These are phyloP conservation scores for Byssoonygena ceratinophila DNA, from an alignment of 2,329 filamentous ascomycete species.

Conservation along the genomic window DNA sequence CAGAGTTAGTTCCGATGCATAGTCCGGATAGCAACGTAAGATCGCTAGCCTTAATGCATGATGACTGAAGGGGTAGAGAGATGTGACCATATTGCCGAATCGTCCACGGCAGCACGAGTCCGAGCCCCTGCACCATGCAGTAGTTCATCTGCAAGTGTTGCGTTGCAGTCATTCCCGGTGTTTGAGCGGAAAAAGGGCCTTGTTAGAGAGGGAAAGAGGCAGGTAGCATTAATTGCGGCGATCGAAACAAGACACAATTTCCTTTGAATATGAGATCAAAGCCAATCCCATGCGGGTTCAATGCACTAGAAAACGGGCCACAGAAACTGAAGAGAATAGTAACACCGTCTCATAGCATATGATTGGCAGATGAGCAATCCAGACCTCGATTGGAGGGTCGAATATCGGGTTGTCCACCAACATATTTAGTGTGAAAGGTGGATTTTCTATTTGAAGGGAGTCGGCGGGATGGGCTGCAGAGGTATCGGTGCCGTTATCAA, in stretches of 20 bases:
- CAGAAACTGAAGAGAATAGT: neutral
- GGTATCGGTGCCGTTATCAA: slow-evolving; percentile 1
- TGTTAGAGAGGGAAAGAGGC: neutral
- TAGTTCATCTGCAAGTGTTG: slow-evolving; percentile 8
- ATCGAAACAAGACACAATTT: neutral
- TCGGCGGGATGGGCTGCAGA: slow-evolving; percentile 1
- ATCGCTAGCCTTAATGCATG: slow-evolving; percentile 11
- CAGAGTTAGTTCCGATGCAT: slow-evolving; percentile 1
- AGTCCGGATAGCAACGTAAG: slow-evolving; percentile 7
- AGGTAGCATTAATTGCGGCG: neutral
- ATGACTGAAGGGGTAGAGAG: slow-evolving; percentile 9
- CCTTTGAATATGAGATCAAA: neutral
- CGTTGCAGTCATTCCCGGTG: slow-evolving; percentile 7
- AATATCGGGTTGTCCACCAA: neutral
- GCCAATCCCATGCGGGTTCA: neutral
- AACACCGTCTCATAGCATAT: neutral
- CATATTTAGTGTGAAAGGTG: neutral
- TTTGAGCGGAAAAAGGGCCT: neutral
- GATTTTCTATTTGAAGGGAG: slow-evolving; percentile 9
- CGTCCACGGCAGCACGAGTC: slow-evolving; percentile 4
- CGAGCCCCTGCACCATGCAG: slow-evolving; percentile 6
- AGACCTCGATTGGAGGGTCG: slow-evolving; percentile 1
- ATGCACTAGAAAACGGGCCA: neutral
- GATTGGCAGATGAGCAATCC: neutral
- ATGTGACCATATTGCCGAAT: slow-evolving; percentile 1